These are phyloP conservation scores for Exobasidium cylindrosporum DNA, from an alignment of 1,284 basidiomycete species.

Conservation along the genomic window DNA sequence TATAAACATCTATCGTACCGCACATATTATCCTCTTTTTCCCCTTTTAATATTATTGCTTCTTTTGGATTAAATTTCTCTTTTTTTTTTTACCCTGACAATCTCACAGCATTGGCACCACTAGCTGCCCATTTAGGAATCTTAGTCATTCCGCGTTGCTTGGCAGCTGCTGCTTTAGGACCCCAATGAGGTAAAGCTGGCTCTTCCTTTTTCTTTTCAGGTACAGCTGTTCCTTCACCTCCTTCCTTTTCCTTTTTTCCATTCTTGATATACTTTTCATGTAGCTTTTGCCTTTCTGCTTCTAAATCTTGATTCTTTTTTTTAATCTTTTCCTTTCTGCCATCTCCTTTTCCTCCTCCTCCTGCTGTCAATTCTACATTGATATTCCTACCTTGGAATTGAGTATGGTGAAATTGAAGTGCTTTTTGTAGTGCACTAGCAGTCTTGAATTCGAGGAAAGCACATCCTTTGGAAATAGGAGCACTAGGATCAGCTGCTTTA, in stretches of 20 bases:
- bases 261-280: conserved; percentile 50
- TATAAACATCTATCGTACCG: no score
- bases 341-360: conserved; percentile 49
- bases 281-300: conserved; percentile 46
- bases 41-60: no score
- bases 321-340: conserved; percentile 47
- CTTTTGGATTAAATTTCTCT: no score
- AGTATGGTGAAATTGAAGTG: conserved; percentile 52
- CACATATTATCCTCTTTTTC: no score
- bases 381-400: conserved; percentile 48
- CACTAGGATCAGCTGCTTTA: conserved; percentile 44
- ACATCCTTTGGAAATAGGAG: conserved; percentile 45
- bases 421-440: conserved; percentile 39
- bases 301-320: conserved; percentile 45
- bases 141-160: conserved; percentile 4
- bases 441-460: conserved; percentile 51
- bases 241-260: conserved; percentile 32
- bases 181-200: not conserved
- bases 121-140: conserved; percentile 34
- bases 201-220: conserved; percentile 9
- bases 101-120: conserved; percentile 32
- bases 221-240: conserved; percentile 17
- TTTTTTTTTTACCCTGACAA: conserved; percentile 6
- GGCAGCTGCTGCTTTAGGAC: not conserved
- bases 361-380: conserved; percentile 53